phyloP scores from a whole-genome alignment of 2,329 filamentous ascomycete species.

The Biscogniauxia marginata region DNA sequence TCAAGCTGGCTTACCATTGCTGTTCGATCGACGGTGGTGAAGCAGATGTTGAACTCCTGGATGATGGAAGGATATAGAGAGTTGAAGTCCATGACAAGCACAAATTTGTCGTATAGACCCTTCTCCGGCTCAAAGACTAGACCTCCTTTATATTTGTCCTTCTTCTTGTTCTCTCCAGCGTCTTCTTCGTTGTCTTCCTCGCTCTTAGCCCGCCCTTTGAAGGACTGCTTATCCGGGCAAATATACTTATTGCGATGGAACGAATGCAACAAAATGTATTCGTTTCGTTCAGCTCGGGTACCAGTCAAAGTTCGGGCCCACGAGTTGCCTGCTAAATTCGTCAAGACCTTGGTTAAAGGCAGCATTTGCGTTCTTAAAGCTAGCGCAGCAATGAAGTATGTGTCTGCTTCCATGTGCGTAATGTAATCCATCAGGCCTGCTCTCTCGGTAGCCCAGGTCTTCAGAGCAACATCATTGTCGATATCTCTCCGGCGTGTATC shows the following conservation, averaged over 20 bases:
- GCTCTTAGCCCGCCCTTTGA: conserved; percentile 69
- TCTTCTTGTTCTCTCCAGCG: conserved; percentile 80
- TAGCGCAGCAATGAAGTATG: conserved; percentile 90
- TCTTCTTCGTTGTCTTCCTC: conserved; percentile 72
- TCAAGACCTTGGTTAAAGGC: conserved; percentile 89
- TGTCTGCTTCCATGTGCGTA: conserved; percentile 91
- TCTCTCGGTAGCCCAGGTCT: conserved; percentile 80
- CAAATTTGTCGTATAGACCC: conserved; percentile 95
- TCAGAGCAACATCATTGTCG: conserved; percentile 83
- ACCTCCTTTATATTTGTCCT: conserved; percentile 98
- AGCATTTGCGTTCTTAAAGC: conserved; percentile 88
- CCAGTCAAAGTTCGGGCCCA: conserved; percentile 96
- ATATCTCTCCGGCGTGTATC: conserved; percentile 75
- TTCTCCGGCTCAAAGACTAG: conserved; percentile 98
- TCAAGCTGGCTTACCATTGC: conserved; percentile 56
- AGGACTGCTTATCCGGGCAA: conserved; percentile 89
- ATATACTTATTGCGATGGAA: conserved; percentile 98
- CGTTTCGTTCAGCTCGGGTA: conserved; percentile 94
- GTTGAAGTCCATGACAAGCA: conserved; percentile 99
- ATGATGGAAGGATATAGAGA: conserved; percentile 98
- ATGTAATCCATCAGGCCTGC: conserved; percentile 91
- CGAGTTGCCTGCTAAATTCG: conserved; percentile 94
- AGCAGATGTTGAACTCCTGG: conserved; percentile 99
- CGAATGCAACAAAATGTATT: conserved; percentile 97
- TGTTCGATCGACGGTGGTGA: conserved; percentile 88